Conservation (phyloP, 495 filamentous ascomycete species). For the Penicillium mononematosum region DNA sequence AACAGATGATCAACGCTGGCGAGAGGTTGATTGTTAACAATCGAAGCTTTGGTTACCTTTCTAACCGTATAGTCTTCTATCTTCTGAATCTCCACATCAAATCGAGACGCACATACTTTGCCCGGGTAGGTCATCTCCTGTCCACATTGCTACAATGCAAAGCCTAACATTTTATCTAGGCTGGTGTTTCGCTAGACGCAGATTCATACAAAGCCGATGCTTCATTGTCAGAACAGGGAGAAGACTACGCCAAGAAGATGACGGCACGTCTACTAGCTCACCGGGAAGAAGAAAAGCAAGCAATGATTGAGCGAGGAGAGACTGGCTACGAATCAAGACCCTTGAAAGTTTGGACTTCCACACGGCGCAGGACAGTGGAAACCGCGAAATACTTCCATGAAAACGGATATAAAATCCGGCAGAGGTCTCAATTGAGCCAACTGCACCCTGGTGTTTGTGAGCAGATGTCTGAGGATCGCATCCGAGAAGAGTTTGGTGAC, state of each 20-base stretch:
- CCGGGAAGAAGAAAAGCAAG: constrained; percentile 74
- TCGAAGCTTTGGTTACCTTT: constrained; percentile 90
- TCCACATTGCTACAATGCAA: not conserved
- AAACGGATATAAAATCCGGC: constrained; percentile 78
- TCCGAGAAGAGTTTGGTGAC: constrained; percentile 76
- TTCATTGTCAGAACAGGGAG: constrained; percentile 75
- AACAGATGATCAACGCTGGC: constrained; percentile 96
- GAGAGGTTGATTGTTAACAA: constrained; percentile 90
- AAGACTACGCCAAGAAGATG: constrained; percentile 86
- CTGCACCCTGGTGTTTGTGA: constrained; percentile 96
- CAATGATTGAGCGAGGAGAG: constrained; percentile 66
- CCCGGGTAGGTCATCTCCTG: constrained; percentile 54
- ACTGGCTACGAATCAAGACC: constrained; percentile 68
- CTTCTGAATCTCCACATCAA: constrained; percentile 97
- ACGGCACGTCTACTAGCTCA: constrained; percentile 76
- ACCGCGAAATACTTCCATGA: constrained; percentile 79
- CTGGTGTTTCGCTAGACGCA: constrained; percentile 67
- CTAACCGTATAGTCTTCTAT: constrained; percentile 96
- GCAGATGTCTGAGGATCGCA: constrained; percentile 78
- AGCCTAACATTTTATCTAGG: constrained; percentile 29
- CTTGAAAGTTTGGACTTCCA: constrained; percentile 92
- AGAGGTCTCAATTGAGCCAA: constrained; percentile 93
- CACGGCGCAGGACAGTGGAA: constrained; percentile 82
- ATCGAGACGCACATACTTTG: constrained; percentile 89
- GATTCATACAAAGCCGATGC: constrained; percentile 90